These are phyloP conservation scores for Oryza punctata DNA, from an alignment of 176 grass and related monocot genomes.

Conservation along the genomic window DNA sequence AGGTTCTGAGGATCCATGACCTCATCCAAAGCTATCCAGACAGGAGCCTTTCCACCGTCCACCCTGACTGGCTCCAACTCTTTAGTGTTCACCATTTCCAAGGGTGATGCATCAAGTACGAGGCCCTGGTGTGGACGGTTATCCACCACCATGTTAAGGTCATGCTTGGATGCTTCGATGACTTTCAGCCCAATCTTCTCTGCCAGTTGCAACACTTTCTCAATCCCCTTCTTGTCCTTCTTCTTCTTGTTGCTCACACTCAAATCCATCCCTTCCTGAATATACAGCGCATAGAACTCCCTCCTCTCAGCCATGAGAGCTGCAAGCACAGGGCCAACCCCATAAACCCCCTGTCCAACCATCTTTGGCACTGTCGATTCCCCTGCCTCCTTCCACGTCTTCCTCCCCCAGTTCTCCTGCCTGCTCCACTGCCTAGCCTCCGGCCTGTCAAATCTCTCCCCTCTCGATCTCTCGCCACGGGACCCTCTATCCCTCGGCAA, in stretches of 20 bases:
- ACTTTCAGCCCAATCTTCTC: conserved; percentile 77
- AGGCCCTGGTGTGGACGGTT: conserved; percentile 94
- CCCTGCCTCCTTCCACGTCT: conserved; percentile 66
- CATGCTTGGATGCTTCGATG: conserved; percentile 78
- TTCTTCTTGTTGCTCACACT: conserved; percentile 87
- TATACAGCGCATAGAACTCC: conserved; percentile 84
- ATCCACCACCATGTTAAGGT: conserved; percentile 91
- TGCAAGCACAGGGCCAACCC: conserved; percentile 76
- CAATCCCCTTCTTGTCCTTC: conserved; percentile 84
- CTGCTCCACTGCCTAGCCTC: conserved; percentile 70
- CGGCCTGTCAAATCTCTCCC: conserved; percentile 51
- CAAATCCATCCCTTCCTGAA: conserved; percentile 87
- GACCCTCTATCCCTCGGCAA: conserved; percentile 37
- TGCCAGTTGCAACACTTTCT: conserved; percentile 65
- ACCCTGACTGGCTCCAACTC: conserved; percentile 68
- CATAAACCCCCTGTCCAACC: conserved; percentile 80
- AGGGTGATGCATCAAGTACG: conserved; percentile 85
- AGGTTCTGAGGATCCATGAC: conserved; percentile 99
- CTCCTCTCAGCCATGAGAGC: conserved; percentile 75
- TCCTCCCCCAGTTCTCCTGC: conserved; percentile 83
- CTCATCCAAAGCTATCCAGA: conserved; percentile 95
- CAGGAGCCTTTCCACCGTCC: conserved; percentile 57
- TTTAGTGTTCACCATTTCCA: conserved; percentile 84
- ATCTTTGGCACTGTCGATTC: conserved; percentile 75
- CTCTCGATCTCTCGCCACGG: conserved; percentile 42